Evolutionary conservation across 2,329 filamentous ascomycete genomes (phyloP).

Genomic region (Paraphoma chrysanthemicola): DNA sequence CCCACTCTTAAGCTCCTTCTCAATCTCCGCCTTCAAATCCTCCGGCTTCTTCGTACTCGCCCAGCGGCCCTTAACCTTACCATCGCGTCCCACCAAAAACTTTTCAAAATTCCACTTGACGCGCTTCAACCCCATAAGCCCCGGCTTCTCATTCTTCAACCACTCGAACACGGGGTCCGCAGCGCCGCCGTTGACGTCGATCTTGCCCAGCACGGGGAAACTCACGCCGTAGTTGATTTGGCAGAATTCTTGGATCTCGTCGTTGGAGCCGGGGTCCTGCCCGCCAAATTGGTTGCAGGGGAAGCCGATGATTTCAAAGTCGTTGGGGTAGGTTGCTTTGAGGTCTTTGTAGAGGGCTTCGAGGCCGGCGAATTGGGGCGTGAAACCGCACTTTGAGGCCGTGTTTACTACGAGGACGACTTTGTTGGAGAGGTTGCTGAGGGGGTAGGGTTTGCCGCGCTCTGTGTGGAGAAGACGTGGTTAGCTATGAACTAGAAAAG

Average conservation of each 20-base stretch:
- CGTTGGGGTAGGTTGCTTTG: conserved; percentile 71
- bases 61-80: conserved; percentile 85
- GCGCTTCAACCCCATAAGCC: conserved; percentile 84
- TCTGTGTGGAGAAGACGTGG: conserved; percentile 58
- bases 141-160: conserved; percentile 75
- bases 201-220: conserved; percentile 91
- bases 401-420: conserved; percentile 97
- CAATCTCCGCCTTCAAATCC: conserved; percentile 74
- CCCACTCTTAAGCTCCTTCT: conserved; percentile 67
- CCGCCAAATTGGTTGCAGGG: conserved; percentile 97
- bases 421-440: conserved; percentile 82
- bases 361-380: conserved; percentile 89
- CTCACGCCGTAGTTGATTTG: conserved; percentile 92
- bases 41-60: conserved; percentile 88
- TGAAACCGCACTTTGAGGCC: conserved; percentile 98
- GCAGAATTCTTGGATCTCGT: conserved; percentile 74
- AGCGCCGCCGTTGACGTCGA: conserved; percentile 83
- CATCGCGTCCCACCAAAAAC: conserved; percentile 87
- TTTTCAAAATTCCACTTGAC: conserved; percentile 99
- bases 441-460: conserved; percentile 73
- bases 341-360: conserved; percentile 87
- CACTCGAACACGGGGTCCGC: conserved; percentile 82
- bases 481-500: background rate
- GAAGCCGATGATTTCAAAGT: conserved; percentile 91
- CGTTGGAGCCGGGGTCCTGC: conserved; percentile 81